Percentiles rank a stretch among this genome's conserved stretches.
phyloP scores from a whole-genome alignment of 1,139 yeast genomes.

The Sugiyamaella neomexicana region DNA sequence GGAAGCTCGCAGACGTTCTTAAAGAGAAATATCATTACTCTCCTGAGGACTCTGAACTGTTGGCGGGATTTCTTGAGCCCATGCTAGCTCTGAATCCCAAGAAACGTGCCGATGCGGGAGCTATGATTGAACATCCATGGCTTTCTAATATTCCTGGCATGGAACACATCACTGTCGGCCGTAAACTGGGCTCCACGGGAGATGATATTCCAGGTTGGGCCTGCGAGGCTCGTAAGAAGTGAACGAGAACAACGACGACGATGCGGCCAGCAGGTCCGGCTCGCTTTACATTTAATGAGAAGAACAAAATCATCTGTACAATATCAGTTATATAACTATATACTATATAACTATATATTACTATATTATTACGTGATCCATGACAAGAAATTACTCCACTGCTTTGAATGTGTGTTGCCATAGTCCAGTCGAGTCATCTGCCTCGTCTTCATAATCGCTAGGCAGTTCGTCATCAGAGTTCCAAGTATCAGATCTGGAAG shows the following conservation, averaged over 20 bases:
- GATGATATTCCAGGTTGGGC: constrained; percentile 79
- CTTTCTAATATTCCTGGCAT: constrained; percentile 60
- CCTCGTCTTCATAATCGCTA: constrained; percentile 33
- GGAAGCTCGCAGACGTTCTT: constrained; percentile 67
- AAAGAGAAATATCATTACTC: constrained; percentile 70
- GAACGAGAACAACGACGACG: constrained; percentile 9
- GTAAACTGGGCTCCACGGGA: constrained; percentile 64
- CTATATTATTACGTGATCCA: not conserved
- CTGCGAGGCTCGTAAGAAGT: constrained; percentile 38
- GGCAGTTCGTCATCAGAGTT: constrained; percentile 33
- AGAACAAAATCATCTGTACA: constrained; percentile 3
- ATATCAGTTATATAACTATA: not conserved
- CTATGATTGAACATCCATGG: constrained; percentile 79
- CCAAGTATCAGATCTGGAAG: constrained; percentile 1
- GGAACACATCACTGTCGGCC: constrained; percentile 51
- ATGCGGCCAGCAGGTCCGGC: constrained; percentile 7
- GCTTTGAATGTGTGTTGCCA: constrained; percentile 11
- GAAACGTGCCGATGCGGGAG: constrained; percentile 76
- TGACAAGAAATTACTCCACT: not conserved
- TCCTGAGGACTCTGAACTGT: constrained; percentile 53
- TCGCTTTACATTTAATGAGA: constrained; percentile 3
- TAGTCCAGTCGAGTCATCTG: constrained; percentile 24
- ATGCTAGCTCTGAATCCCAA: constrained; percentile 73
- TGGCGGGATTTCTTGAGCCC: constrained; percentile 66
- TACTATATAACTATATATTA: not conserved